phyloP scores from a whole-genome alignment of 106 monocot species.

The Alisma plantagoaquatica region DNA sequence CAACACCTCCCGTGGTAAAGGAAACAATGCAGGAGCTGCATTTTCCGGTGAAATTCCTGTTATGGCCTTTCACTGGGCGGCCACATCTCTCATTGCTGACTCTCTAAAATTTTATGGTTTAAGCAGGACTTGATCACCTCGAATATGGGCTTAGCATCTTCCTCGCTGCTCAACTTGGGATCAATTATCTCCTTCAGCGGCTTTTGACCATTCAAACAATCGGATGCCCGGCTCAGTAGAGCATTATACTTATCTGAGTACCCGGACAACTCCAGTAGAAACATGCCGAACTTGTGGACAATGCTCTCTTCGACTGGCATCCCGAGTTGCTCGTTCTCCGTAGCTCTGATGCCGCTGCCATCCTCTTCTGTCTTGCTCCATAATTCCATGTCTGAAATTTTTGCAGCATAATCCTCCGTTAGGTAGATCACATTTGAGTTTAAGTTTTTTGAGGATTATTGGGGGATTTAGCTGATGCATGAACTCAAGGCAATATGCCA shows the following conservation, averaged over 20 bases:
- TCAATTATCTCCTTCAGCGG: slow-evolving; percentile 50
- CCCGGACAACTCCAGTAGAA: slow-evolving; percentile 75
- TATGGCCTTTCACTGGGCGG: slow-evolving; percentile 25
- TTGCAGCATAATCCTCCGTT: slow-evolving; percentile 49
- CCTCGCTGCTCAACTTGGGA: slow-evolving; percentile 27
- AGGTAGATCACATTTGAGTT: slow-evolving; percentile 7
- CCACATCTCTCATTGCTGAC: slow-evolving; percentile 56
- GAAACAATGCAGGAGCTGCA: slow-evolving; percentile 46
- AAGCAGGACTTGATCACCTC: slow-evolving; percentile 49
- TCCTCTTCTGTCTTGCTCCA: slow-evolving; percentile 21
- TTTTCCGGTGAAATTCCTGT: slow-evolving; percentile 41
- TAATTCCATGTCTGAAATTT: slow-evolving; percentile 53
- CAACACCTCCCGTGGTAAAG: slow-evolving; percentile 93
- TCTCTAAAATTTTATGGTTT: slow-evolving; percentile 11
- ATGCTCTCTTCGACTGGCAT: slow-evolving; percentile 20
- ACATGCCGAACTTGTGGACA: slow-evolving; percentile 63
- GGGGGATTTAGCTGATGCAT: slow-evolving; percentile 15
- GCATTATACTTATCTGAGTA: slow-evolving; percentile 53
- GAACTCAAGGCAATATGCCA: slow-evolving; percentile 18
- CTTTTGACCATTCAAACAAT: slow-evolving; percentile 39
- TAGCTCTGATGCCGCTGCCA: slow-evolving; percentile 31
- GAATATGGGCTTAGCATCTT: slow-evolving; percentile 28
- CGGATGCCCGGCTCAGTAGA: slow-evolving; percentile 63
- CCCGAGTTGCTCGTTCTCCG: slow-evolving; percentile 20
- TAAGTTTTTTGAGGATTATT: slow-evolving; percentile 4